Evolutionary conservation across 2,329 filamentous ascomycete genomes (phyloP), one percentile per base, ranked within the genome.

Genomic region (Alternaria viburni): DNA sequence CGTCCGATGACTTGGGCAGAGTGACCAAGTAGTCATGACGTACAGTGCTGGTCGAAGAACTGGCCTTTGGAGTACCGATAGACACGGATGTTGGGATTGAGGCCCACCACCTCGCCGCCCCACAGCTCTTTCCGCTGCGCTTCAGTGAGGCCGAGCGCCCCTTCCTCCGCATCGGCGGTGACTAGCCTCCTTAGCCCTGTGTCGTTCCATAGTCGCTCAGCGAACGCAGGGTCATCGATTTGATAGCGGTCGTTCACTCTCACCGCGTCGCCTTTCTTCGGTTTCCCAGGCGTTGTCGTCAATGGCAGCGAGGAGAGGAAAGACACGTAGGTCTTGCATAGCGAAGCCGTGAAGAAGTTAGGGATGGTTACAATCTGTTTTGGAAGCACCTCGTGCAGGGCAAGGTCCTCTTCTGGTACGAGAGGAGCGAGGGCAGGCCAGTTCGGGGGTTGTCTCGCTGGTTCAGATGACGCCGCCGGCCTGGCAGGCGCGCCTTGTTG

Each of bases 11-110:
- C 13, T 17, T n/a, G n/a, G 28, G 19, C 13, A 21, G 26, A 13
- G 32, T 28, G 12, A 28, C 15, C 7, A 13, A 19, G 19, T n/a
- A 15, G 51, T 21, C 12, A 23, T 46, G 46, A 86, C 90, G 73
- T 86, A 95, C 93, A 97, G 78, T 97, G 95, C 72, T 92, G 90
- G 75, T 93, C 93, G 77, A 97, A 97, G 78, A 94, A 97, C 77
- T 97, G 93, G 0, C 92, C 93, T 68, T 90, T 88, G 1, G 86
- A 87, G 79, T 97, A 97, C 21, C 94, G 88, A 81, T 97, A 97
- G 28, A 97, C 88, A 32, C 95, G 86, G 59, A 97, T 96, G 69
- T 96, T 96, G 9, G 92, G 89, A 79, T 93, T 97, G 63, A 97
- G 81, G 0, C 93, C 93, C n/a, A 96, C 82, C 0, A 92, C 88